Conservation (phyloP, 75 land plant genomes). For the Pseudotsuga menziesii region DNA sequence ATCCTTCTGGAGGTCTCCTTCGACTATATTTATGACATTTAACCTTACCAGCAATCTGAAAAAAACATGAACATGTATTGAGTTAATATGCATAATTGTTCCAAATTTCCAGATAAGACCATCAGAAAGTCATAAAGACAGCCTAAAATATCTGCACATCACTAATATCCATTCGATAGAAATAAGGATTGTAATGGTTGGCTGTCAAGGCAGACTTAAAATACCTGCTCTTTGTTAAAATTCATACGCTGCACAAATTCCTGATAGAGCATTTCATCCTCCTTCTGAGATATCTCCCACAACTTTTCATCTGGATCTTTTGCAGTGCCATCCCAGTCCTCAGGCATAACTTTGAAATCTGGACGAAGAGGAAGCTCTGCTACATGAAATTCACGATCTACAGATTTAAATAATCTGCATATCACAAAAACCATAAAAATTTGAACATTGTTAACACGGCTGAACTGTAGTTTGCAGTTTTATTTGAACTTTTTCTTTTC, state of each 20-base stretch:
- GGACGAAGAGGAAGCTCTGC: slow-evolving; percentile 72
- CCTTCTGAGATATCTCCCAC: slow-evolving; percentile 82
- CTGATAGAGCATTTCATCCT: slow-evolving; percentile 69
- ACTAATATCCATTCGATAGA: neutral
- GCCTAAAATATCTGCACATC: too few species aligned
- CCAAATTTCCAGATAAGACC: neutral
- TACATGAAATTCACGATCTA: slow-evolving; percentile 81
- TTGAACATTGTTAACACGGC: neutral
- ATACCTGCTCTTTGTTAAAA: slow-evolving; percentile 85
- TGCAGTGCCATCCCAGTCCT: slow-evolving; percentile 83
- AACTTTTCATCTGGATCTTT: slow-evolving; percentile 73
- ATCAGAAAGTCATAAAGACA: too few species aligned
- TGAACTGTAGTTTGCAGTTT: neutral
- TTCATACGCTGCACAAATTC: slow-evolving; percentile 82
- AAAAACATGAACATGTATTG: neutral
- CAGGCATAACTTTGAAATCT: slow-evolving; percentile 75
- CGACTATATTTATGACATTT: slow-evolving; percentile 69
- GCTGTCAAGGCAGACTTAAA: slow-evolving; percentile 1
- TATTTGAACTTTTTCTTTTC: neutral
- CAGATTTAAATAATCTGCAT: slow-evolving; percentile 57
- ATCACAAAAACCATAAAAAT: neutral
- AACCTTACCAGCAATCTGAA: slow-evolving; percentile 69
- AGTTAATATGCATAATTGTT: neutral
- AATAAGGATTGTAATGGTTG: neutral
- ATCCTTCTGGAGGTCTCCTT: slow-evolving; percentile 69